Base-by-base conservation (phyloP, 805 yeast species). In the Nakazawaea populi region DNA sequence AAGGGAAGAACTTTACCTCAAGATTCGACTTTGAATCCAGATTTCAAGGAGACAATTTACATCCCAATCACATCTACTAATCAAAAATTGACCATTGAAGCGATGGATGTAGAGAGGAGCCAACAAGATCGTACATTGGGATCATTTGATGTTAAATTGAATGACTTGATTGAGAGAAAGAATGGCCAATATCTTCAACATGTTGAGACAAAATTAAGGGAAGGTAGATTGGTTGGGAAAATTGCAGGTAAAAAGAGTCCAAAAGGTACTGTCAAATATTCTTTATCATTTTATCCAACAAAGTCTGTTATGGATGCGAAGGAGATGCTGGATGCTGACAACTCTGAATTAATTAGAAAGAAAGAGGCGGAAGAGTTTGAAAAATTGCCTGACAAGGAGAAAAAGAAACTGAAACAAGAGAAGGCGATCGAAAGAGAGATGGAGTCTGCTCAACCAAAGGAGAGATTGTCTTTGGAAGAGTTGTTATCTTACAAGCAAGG, bases 121-220 rank as follows among this genome's bases (percentile, higher is more conserved):
- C 79, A 85, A n/a, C 79, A 82, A 42, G 99, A 94, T 67, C 82
- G 97, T 60, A 80, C 95, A 4, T 76, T 94, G 46, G 99, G 99
- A 48, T 77, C 85, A 2, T 85, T 88, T 69, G 85, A 83, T 59
- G 69, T 94, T 24, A 79, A 81, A 59, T 72, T 88, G 55, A 73
- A 75, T 49, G 88, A 83, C 30, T 70, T 89, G 58, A 81, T 92
- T 62, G 77, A 79, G 55, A 83, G 79, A 62, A 72, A 85, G 54
- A 96, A 87, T 49, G 85, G 84, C 46, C 66, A 72, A 45, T 83
- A 82, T 56, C 67, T 79, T 51, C 87, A 83, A 59, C 70, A 78
- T 52, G 68, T 77, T 40, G 83, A 82, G 55, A 72, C 76, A 8
- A 79, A 80, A 49, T 69, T 76, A 54, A 78, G 84, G 59, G 74